Base-by-base conservation (phyloP, 2,329 filamentous ascomycete genomes). In the Seiridium cupressi region DNA sequence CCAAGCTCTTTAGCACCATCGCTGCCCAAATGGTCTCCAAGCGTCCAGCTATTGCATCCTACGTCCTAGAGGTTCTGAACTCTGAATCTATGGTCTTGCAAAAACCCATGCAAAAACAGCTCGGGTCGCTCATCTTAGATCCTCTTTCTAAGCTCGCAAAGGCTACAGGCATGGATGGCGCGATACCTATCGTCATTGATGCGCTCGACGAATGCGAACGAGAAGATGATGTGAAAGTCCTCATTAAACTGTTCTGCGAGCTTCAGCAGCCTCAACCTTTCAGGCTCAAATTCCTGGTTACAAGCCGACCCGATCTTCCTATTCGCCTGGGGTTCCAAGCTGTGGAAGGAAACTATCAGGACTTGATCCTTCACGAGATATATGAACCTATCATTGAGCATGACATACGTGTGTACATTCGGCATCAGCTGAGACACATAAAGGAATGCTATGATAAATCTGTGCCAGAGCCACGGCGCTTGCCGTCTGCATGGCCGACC, bases 1-100 rank as follows among this genome's bases (percentile, higher is more conserved):
- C 63, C 4, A 71, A 67, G 53, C 69, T 82, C 44, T 72, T 82
- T 13, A 68, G 76, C 0, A 81, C 77, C 0, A 66, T 82, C 38
- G 72, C 74, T 5, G 59, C 60, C 7, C 69, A 79, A 44, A 64
- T 81, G 2, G 64, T 68, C 74, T 10, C 73, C 75, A 13, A 42
- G 38, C 13, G 38, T 13, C 38, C 38, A 42, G 13, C 13, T 13
- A 13, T 13, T 1, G 38, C 38, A 42, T 42, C 38, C 38, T 42
- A 8, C 38, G 46, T 59, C 67, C 63, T 1, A 57, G 34, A 3
- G 46, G 65, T 10, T 60, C 78, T 38, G 64, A 64, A 26, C 18
- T 18, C 48, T 66, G 7, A 70, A 70, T 6, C 18, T 26, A 26
- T 26, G 18, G 18, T 26, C 18, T 66, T 79, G n/a, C 64, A 74